These are phyloP conservation scores for Colletotrichum sojae DNA, from an alignment of 2,329 filamentous ascomycete species.

Conservation along the genomic window DNA sequence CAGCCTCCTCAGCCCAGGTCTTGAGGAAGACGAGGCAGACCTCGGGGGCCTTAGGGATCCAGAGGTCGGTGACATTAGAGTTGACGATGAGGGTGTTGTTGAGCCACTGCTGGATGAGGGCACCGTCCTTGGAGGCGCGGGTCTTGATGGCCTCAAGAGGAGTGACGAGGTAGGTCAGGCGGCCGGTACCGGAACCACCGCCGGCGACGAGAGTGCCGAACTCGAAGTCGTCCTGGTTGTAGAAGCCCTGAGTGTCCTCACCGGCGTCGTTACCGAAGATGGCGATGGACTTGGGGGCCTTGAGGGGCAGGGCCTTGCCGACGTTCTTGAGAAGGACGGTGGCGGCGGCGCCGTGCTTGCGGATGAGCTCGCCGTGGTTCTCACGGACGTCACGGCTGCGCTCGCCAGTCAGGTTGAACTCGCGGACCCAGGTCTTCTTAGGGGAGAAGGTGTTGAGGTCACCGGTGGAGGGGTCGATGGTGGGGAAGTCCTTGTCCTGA, in stretches of 20 bases:
- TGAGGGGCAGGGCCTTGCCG: constrained; percentile 71
- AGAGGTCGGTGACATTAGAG: constrained; percentile 60
- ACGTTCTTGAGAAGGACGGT: constrained; percentile 83
- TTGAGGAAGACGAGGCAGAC: constrained; percentile 77
- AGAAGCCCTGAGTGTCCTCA: constrained; percentile 76
- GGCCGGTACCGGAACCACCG: constrained; percentile 70
- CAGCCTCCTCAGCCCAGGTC: constrained; percentile 76
- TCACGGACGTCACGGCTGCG: constrained; percentile 66
- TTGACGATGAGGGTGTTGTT: constrained; percentile 59
- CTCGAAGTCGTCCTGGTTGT: constrained; percentile 75
- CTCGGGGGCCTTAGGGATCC: constrained; percentile 67
- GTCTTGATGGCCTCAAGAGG: constrained; percentile 73
- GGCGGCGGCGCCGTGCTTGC: constrained; percentile 69
- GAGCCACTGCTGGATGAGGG: constrained; percentile 59
- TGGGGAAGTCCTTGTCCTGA: constrained; percentile 63
- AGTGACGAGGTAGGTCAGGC: constrained; percentile 76
- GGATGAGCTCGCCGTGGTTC: constrained; percentile 68
- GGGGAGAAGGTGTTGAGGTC: constrained; percentile 66
- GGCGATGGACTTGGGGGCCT: constrained; percentile 69
- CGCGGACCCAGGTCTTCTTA: constrained; percentile 58
- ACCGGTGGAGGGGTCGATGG: constrained; percentile 59
- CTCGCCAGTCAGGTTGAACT: constrained; percentile 63
- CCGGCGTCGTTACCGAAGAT: constrained; percentile 73
- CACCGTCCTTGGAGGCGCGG: constrained; percentile 59
- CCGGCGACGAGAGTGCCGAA: constrained; percentile 70